phyloP scores from a whole-genome alignment of 1,284 basidiomycete species.

The Apiotrichum siamense region DNA sequence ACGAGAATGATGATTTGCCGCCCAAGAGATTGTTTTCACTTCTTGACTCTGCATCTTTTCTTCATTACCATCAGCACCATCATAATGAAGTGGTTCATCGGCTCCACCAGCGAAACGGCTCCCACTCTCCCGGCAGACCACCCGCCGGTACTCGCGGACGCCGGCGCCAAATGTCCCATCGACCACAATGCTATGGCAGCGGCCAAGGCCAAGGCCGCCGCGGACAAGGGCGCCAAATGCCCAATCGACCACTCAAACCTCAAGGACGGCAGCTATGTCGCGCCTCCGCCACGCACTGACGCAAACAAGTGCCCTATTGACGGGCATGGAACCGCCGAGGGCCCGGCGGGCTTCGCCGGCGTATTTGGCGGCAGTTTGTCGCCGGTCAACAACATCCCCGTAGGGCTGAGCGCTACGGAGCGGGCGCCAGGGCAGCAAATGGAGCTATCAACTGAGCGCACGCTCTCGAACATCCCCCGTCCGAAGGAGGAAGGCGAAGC shows the following conservation, averaged over 20 bases:
- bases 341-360: neutral
- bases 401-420: constrained; percentile 54
- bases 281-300: constrained; percentile 2
- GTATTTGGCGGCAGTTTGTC: constrained; percentile 51
- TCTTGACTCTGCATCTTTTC: neutral
- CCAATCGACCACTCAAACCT: constrained; percentile 17
- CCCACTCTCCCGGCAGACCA: constrained; percentile 23
- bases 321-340: constrained; percentile 18
- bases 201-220: constrained; percentile 4
- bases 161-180: constrained; percentile 27
- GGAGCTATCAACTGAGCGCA: constrained; percentile 68
- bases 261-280: neutral
- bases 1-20: neutral
- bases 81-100: constrained; percentile 39
- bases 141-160: constrained; percentile 20
- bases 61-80: neutral
- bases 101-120: constrained; percentile 13
- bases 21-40: neutral
- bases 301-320: constrained; percentile 43
- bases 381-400: constrained; percentile 86
- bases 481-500: constrained; percentile 47
- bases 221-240: constrained; percentile 9
- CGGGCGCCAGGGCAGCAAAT: constrained; percentile 42
- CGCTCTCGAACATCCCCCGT: constrained; percentile 79
- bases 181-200: constrained; percentile 16